Base-by-base conservation (phyloP, 1,284 basidiomycete genomes). In the Moniliella sp. region DNA sequence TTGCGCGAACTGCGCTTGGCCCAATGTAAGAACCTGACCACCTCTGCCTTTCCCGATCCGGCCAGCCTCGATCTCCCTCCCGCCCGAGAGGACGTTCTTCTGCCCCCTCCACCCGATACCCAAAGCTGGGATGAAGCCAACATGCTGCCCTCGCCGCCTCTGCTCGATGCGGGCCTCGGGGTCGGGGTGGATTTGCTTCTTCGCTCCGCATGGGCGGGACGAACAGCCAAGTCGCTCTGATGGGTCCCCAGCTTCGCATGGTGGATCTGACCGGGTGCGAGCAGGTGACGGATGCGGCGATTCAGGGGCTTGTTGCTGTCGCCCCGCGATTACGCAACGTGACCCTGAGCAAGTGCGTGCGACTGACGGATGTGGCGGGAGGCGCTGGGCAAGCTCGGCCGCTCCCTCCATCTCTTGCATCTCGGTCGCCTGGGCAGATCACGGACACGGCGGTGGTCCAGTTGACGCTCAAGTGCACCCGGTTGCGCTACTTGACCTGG, bases 401-500 rank as follows among this genome's bases (percentile, higher is more conserved):
- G 80, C 57, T 75, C 86, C 54, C 61, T 99, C 19, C 91, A 97
- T 62, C 83, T 91, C 58, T 68, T 99, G 25, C 91, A 99, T 61
- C 68, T 97, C 9, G 91, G 86, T 1, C 91, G 97, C 64, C 77
- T 82, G 30, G 63, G 18, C 69, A 73, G 47, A 82, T 97, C 44
- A 91, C 86, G 2, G 91, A 99, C 58, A 70, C 71, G 15, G 82
- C 79, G 5, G 76, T 99, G 25, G 75, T 74, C 32, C 71, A 71
- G 5, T 66, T 99, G 10, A 84, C 83, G 3, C 69, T 80, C 25
- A 71, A 72, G 14, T 99, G 91, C 62, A 86, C 81, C 0, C 69
- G 91, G n/a, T 61, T 99, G 36, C 69, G 91, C 45, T 99, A 97
- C 75, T 99, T 38, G 91, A 99, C 61, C 74, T 99, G 43, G 91